A percentile compares a stretch with the other conserved stretches of the same genome.
Evolutionary conservation across 2,329 filamentous ascomycete genomes (phyloP).

Genomic region (Fusarium anthophilum): DNA sequence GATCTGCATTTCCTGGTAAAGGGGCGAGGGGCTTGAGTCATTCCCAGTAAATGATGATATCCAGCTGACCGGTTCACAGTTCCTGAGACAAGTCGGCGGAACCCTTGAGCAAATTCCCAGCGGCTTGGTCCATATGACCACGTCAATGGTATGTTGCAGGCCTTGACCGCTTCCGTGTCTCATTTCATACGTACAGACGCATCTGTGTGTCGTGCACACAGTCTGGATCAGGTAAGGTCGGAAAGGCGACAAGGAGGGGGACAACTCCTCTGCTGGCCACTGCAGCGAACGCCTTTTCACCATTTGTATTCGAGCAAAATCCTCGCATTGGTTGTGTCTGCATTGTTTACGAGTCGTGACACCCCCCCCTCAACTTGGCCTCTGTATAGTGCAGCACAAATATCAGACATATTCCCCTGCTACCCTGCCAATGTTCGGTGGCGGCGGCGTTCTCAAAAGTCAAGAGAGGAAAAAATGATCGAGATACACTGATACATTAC

Average conservation of each 20-base stretch:
- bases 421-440: slow-evolving; percentile 3
- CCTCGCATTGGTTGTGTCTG: slow-evolving; percentile 12
- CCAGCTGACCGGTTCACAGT: slow-evolving; percentile 32
- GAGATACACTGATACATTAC: not conserved
- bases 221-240: slow-evolving; percentile 15
- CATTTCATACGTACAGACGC: slow-evolving; percentile 6
- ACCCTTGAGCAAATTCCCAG: slow-evolving; percentile 22
- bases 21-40: slow-evolving; percentile 23
- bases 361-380: slow-evolving; percentile 5
- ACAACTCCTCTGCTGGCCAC: slow-evolving; percentile 1
- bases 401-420: slow-evolving; percentile 8
- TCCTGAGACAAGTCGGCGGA: slow-evolving; percentile 26
- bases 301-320: slow-evolving; percentile 20
- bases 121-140: slow-evolving; percentile 36
- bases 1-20: slow-evolving; percentile 11
- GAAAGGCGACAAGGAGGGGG: slow-evolving; percentile 13
- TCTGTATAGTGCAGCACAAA: not conserved
- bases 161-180: slow-evolving; percentile 32
- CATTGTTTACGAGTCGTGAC: slow-evolving; percentile 5
- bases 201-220: slow-evolving; percentile 19
- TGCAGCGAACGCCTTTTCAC: slow-evolving; percentile 27
- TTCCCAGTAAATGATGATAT: slow-evolving; percentile 17
- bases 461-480: not conserved
- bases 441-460: slow-evolving; percentile 11
- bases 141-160: slow-evolving; percentile 15